These are phyloP conservation scores for Penicillium simplicissimum DNA, from an alignment of 495 filamentous ascomycete genomes.

Conservation along the genomic window DNA sequence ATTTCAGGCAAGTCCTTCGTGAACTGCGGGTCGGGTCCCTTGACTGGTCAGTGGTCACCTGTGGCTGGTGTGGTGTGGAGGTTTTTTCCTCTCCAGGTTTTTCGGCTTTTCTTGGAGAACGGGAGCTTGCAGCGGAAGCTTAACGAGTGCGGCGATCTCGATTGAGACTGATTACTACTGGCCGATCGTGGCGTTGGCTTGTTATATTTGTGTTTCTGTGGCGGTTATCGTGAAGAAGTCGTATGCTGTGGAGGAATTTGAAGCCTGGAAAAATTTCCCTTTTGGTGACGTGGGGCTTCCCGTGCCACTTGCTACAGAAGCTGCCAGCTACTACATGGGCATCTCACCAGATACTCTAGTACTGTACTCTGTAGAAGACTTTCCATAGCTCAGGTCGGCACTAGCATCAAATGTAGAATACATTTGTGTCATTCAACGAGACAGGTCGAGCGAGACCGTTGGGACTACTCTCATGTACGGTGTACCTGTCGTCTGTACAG, in stretches of 20 bases:
- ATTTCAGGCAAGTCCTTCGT: not conserved
- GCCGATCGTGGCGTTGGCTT: not conserved
- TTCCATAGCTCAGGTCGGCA: not conserved
- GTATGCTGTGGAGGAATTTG: conserved; percentile 17
- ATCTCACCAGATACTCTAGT: not conserved
- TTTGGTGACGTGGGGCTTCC: conserved; percentile 18
- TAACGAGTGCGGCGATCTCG: not conserved
- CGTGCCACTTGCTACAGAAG: not conserved
- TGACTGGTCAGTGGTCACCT: conserved; percentile 4
- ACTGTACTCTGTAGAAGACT: not conserved
- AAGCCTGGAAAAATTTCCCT: conserved; percentile 18
- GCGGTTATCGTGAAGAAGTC: not conserved
- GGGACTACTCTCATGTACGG: not conserved
- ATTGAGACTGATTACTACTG: not conserved
- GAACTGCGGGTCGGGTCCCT: not conserved
- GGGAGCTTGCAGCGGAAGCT: not conserved
- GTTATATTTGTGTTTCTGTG: not conserved
- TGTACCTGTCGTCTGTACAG: too few relatives aligned
- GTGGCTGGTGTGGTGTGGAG: conserved; percentile 1
- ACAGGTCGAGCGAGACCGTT: not conserved
- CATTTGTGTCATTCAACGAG: not conserved
- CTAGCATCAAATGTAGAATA: not conserved
- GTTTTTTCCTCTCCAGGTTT: not conserved
- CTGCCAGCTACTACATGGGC: not conserved
- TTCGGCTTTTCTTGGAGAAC: not conserved